phyloP scores from a whole-genome alignment of 1,284 basidiomycete genomes.

The Thelephora terrestris region DNA sequence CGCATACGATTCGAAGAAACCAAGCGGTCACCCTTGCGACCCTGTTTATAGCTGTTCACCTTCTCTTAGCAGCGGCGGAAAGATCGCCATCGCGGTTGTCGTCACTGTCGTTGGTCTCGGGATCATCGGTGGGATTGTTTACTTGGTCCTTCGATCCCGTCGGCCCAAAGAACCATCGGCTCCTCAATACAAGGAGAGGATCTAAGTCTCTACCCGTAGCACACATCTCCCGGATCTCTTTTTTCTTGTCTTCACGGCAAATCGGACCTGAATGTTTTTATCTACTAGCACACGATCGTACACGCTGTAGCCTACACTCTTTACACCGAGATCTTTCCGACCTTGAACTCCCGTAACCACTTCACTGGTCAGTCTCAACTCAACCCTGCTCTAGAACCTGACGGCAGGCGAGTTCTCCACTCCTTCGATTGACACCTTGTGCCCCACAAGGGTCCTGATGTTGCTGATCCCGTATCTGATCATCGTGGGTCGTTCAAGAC shows the following conservation, averaged over 20 bases:
- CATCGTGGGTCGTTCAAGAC: slow-evolving; percentile 98
- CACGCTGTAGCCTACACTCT: too few relatives aligned
- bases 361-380: slow-evolving; percentile 12
- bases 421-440: slow-evolving; percentile 88
- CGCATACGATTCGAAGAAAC: slow-evolving; percentile 52
- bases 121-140: slow-evolving; percentile 25
- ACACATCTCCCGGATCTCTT: too few relatives aligned
- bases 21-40: slow-evolving; percentile 68
- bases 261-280: too few relatives aligned
- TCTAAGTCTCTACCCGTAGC: too few relatives aligned
- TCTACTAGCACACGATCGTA: too few relatives aligned
- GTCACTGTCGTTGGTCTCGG: slow-evolving; percentile 52
- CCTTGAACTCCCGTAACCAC: too few relatives aligned
- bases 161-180: too few relatives aligned
- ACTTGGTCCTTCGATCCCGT: too few relatives aligned
- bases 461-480: slow-evolving; percentile 93
- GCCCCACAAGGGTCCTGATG: slow-evolving; percentile 93
- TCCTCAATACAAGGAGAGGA: too few relatives aligned
- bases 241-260: too few relatives aligned
- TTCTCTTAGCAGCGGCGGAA: slow-evolving; percentile 37
- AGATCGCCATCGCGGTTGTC: slow-evolving; percentile 64
- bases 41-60: slow-evolving; percentile 37
- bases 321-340: too few relatives aligned
- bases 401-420: slow-evolving; percentile 89
- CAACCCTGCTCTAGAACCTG: slow-evolving; percentile 59